Base-by-base conservation (phyloP, 352 stramenopile species). In the Globisporangium paroecandrum region DNA sequence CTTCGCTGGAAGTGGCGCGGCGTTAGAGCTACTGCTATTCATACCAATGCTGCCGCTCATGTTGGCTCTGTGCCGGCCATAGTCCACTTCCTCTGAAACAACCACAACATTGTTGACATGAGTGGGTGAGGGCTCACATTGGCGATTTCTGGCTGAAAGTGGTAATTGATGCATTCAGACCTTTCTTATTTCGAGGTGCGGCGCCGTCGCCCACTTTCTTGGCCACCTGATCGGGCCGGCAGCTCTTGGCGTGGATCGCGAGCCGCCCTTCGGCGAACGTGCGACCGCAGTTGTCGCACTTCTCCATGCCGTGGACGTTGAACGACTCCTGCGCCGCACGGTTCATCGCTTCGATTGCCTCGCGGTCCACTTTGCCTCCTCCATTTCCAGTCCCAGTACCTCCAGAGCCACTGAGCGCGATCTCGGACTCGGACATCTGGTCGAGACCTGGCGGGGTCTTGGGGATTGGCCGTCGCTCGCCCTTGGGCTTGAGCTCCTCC, bases 251-350 rank as follows among this genome's bases (percentile, higher is more conserved):
- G 65, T 93, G 85, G 53, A 93, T 91, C 1, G 81, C 82, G 1
- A 93, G 77, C 62, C 85, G 72, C 4, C 85, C 85, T 73, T 93
- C 82, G 12, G 85, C 82, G 62, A 94, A 94, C 2, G 81, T 93
- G 34, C 86, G 76, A 0, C 84, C 82, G 61, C 86, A 94, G 69
- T 78, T 82, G 22, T 89, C 81, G 58, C 86, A 94, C 47, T 83
- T 90, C 66, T 94, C 86, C 84, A 93, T 92, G 6, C 83, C 81
- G 56, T 92, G 81, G 49, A 81, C 74, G 29, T 90, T 90, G 60
- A 85, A 94, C 13, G 81, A 70, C 64, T 93, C 83, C 68, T 87
- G 77, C 0, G 84, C 83, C 0, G 77, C 78, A 41, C 77, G 73
- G 53, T 93, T 94, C 18, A 91, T 73, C 12, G 84, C 84, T 62